phyloP scores from a whole-genome alignment of 1,284 basidiomycete species.

The Tylopilus sp. region DNA sequence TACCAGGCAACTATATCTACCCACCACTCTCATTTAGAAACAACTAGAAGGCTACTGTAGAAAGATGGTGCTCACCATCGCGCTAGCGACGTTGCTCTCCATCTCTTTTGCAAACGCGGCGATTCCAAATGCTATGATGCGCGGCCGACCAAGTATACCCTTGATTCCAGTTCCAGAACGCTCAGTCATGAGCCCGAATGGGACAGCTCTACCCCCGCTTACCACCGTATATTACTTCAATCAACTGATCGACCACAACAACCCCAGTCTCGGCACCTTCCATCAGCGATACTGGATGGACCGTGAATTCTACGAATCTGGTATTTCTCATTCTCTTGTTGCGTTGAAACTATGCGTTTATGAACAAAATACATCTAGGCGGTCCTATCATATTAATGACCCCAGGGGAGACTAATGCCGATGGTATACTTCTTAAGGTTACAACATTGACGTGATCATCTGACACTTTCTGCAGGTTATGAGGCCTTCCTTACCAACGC shows the following conservation, averaged over 20 bases:
- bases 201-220: conserved; percentile 23
- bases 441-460: conserved; percentile 38
- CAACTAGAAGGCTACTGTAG: too few relatives aligned
- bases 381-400: conserved; percentile 67
- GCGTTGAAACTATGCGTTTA: neutral
- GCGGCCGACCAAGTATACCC: conserved; percentile 18
- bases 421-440: conserved; percentile 33
- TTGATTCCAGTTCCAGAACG: conserved; percentile 14
- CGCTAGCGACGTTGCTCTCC: conserved; percentile 6
- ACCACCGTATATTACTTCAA: conserved; percentile 62
- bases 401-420: conserved; percentile 46
- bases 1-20: too few relatives aligned
- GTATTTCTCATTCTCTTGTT: conserved; percentile 30
- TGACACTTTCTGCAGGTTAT: conserved; percentile 45
- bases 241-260: conserved; percentile 71
- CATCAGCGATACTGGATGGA: conserved; percentile 71
- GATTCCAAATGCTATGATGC: conserved; percentile 23
- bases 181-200: conserved; percentile 15
- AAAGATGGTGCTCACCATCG: conserved; percentile 14
- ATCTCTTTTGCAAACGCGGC: conserved; percentile 19
- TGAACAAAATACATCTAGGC: conserved; percentile 38
- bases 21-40: too few relatives aligned
- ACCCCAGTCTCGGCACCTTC: conserved; percentile 73
- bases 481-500: conserved; percentile 59
- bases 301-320: conserved; percentile 59